Evolutionary conservation across 495 filamentous ascomycete species (phyloP).

Genomic region (Talaromyces wortmannii): DNA sequence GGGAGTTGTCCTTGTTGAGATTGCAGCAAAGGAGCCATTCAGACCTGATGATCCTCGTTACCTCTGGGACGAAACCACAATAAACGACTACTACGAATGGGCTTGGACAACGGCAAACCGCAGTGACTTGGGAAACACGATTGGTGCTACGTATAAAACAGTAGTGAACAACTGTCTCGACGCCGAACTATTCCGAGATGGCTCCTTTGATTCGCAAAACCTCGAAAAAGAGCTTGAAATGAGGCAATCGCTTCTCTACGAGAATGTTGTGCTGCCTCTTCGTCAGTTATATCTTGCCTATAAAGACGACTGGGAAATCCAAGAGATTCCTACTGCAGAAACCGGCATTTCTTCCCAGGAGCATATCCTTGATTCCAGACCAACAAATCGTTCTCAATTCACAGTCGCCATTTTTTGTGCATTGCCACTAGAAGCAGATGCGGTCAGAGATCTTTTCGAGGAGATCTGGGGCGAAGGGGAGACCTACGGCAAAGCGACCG

Average conservation of each 20-base stretch:
- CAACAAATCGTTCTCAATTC: conserved; percentile 10
- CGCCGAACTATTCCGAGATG: background rate
- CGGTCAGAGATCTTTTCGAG: conserved; percentile 22
- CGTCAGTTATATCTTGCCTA: background rate
- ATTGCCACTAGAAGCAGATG: conserved; percentile 18
- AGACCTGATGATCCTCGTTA: background rate
- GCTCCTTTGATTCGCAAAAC: background rate
- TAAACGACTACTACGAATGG: background rate
- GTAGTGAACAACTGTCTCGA: background rate
- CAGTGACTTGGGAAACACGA: background rate
- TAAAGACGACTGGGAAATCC: background rate
- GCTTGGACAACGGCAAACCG: background rate
- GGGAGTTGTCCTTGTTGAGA: background rate
- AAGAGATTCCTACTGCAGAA: background rate
- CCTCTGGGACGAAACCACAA: background rate
- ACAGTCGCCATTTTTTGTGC: conserved; percentile 18
- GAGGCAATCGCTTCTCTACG: background rate
- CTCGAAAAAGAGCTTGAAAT: background rate
- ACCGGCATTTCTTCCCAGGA: background rate
- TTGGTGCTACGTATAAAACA: background rate
- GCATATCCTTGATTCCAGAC: background rate
- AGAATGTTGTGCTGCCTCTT: background rate
- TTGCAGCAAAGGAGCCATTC: background rate
- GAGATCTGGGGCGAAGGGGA: conserved; percentile 11
- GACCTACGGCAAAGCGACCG: conserved; percentile 13